Conservation (phyloP, 2,329 filamentous ascomycete genomes). For the Alternaria gansuensis region DNA sequence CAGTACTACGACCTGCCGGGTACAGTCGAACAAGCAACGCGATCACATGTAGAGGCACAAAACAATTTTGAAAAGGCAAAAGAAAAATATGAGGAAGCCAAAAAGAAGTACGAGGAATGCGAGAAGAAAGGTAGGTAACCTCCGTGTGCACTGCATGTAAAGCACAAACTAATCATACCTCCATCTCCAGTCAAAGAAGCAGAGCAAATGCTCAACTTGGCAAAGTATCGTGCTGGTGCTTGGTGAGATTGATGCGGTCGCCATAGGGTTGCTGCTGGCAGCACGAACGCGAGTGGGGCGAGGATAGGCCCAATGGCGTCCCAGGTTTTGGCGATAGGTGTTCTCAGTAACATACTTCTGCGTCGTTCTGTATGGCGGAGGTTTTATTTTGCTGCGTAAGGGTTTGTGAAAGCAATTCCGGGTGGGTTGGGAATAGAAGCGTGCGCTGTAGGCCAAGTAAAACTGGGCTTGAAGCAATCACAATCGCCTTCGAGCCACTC, state of each 20-base stretch:
- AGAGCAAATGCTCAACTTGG: slow-evolving; percentile 15
- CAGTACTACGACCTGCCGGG: background rate
- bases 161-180: background rate
- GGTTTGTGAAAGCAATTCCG: background rate
- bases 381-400: background rate
- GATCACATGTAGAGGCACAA: slow-evolving; percentile 26
- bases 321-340: background rate
- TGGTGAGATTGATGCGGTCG: background rate
- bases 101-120: slow-evolving; percentile 29
- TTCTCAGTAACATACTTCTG: slow-evolving; percentile 3
- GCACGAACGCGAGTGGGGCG: background rate
- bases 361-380: background rate
- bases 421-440: background rate
- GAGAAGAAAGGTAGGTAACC: slow-evolving; percentile 23
- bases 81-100: slow-evolving; percentile 28
- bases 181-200: slow-evolving; percentile 19
- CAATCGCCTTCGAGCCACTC: background rate
- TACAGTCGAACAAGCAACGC: slow-evolving; percentile 29
- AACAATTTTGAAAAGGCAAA: slow-evolving; percentile 24
- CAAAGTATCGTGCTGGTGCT: slow-evolving; percentile 13
- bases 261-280: background rate
- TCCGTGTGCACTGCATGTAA: background rate
- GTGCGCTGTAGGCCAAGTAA: background rate
- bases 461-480: background rate
- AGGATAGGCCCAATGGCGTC: background rate